These are phyloP conservation scores for Clathrospora elynae DNA, from an alignment of 2,329 filamentous ascomycete genomes.

Conservation along the genomic window DNA sequence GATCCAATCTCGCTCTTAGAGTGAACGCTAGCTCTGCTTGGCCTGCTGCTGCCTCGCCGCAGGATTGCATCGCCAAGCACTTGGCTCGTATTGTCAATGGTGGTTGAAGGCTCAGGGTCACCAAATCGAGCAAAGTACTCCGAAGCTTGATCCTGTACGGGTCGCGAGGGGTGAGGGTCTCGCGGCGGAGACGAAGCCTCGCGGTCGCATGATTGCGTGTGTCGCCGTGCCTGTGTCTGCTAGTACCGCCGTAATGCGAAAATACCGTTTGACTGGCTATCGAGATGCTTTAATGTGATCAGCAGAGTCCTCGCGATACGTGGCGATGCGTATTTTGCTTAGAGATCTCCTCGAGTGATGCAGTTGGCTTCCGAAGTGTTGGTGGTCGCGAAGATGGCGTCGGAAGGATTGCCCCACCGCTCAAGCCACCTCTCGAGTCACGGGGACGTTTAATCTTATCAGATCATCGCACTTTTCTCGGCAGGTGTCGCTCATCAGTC, in stretches of 20 bases:
- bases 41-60: conserved; percentile 11
- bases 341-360: no score
- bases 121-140: conserved; percentile 19
- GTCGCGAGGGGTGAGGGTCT: conserved; percentile 3
- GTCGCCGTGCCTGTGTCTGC: conserved; percentile 2
- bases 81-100: conserved; percentile 20
- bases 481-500: not conserved
- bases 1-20: conserved; percentile 25
- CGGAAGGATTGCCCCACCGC: no score
- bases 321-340: no score
- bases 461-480: conserved; percentile 14
- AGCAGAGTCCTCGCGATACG: no score
- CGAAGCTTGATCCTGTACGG: conserved; percentile 10
- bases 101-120: conserved; percentile 6
- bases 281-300: conserved; percentile 1
- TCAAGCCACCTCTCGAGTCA: conserved; percentile 5
- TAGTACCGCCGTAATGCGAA: not conserved
- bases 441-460: conserved; percentile 22
- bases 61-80: conserved; percentile 18
- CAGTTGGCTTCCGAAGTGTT: no score
- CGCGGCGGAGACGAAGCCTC: conserved; percentile 1
- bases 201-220: conserved; percentile 4
- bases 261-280: not conserved
- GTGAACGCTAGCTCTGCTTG: conserved; percentile 5
- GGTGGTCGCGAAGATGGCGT: no score